Evolutionary conservation across 768 basidiomycete species (phyloP).

Genomic region (Xerocomellus intermedius): DNA sequence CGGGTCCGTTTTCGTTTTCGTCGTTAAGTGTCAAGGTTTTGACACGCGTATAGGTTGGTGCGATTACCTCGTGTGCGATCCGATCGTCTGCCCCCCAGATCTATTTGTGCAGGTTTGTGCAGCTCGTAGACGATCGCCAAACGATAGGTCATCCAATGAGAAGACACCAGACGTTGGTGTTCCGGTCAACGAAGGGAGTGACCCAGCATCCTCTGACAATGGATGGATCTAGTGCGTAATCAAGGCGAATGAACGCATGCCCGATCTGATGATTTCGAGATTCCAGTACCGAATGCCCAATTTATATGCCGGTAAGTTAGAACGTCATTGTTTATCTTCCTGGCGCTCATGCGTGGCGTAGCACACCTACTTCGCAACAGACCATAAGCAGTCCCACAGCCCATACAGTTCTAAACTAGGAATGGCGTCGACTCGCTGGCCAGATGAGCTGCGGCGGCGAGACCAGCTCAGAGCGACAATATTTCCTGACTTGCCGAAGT

Average conservation of each 20-base stretch:
- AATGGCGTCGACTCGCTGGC: slow-evolving; percentile 33
- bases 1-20: slow-evolving; percentile 24
- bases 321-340: background rate
- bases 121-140: slow-evolving; percentile 14
- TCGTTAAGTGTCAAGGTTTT: background rate
- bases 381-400: slow-evolving; percentile 47
- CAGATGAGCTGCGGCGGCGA: slow-evolving; percentile 39
- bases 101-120: slow-evolving; percentile 34
- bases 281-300: slow-evolving; percentile 41
- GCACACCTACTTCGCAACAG: slow-evolving; percentile 50
- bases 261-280: slow-evolving; percentile 4
- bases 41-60: slow-evolving; percentile 39
- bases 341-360: slow-evolving; percentile 15
- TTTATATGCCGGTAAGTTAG: slow-evolving; percentile 44
- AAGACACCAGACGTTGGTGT: slow-evolving; percentile 25
- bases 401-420: slow-evolving; percentile 12
- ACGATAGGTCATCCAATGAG: background rate
- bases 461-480: slow-evolving; percentile 35
- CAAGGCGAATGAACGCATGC: background rate
- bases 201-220: slow-evolving; percentile 39
- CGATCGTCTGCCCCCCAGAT: slow-evolving; percentile 43
- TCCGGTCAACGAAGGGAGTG: slow-evolving; percentile 37
- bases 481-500: slow-evolving; percentile 47
- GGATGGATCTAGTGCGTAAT: slow-evolving; percentile 45
- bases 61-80: slow-evolving; percentile 47